phyloP scores from a whole-genome alignment of 1,284 basidiomycete species.

The Boletus calvinii region DNA sequence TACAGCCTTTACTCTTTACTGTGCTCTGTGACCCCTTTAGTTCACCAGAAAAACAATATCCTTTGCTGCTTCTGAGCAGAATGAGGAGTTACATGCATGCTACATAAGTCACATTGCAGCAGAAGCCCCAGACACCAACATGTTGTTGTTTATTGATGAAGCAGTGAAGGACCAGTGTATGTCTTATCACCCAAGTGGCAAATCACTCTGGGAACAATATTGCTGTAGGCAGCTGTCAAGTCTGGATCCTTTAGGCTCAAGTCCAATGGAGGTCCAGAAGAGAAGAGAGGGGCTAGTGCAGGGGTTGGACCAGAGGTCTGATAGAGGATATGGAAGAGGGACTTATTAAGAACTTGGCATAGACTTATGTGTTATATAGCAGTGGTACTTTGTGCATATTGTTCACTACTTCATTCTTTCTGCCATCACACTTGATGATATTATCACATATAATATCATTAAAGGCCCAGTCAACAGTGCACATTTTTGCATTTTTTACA shows the following conservation, averaged over 20 bases:
- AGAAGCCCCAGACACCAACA: background rate
- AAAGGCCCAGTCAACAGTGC: slow-evolving; percentile 4
- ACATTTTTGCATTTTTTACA: background rate
- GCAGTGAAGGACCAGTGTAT: slow-evolving; percentile 25
- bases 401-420: slow-evolving; percentile 9
- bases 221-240: too few relatives aligned
- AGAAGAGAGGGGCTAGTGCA: too few relatives aligned
- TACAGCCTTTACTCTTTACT: background rate
- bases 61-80: background rate
- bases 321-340: too few relatives aligned
- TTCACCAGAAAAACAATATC: background rate
- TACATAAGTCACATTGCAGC: slow-evolving; percentile 7
- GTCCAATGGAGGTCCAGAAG: too few relatives aligned
- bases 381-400: background rate
- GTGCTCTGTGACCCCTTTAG: background rate
- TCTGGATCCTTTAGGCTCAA: too few relatives aligned
- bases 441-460: slow-evolving; percentile 32
- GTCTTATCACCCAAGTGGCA: background rate
- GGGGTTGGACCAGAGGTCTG: too few relatives aligned
- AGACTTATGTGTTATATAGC: too few relatives aligned
- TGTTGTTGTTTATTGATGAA: slow-evolving; percentile 25
- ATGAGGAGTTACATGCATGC: background rate
- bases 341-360: too few relatives aligned
- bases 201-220: background rate
- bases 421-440: slow-evolving; percentile 26